These are phyloP conservation scores for Chaetomidium leptoderma DNA, from an alignment of 495 filamentous ascomycete species.

Conservation along the genomic window DNA sequence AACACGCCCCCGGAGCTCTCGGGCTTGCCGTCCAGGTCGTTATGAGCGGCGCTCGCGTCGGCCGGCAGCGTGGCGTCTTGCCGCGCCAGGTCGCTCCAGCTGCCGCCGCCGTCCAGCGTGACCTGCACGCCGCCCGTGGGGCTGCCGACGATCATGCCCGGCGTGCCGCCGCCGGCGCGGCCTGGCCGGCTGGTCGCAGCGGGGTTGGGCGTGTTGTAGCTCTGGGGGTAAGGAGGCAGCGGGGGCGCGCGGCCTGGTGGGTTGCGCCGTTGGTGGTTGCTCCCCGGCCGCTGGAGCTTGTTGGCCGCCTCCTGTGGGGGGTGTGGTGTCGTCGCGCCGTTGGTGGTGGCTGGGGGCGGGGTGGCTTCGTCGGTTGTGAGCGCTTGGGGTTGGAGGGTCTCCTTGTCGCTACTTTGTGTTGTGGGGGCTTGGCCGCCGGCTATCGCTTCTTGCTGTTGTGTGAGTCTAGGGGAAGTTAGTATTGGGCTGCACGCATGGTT, in stretches of 20 bases:
- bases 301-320: conserved; percentile 17
- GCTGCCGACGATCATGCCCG: conserved; percentile 59
- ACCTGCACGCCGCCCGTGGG: conserved; percentile 86
- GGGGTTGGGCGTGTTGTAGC: conserved; percentile 37
- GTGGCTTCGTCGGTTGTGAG: conserved; percentile 43
- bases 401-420: conserved; percentile 3
- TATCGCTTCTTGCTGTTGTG: conserved; percentile 13
- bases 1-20: conserved; percentile 64
- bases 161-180: conserved; percentile 29
- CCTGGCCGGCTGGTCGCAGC: conserved; percentile 24
- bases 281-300: conserved; percentile 5
- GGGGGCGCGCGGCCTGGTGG: conserved; percentile 34
- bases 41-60: conserved; percentile 53
- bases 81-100: conserved; percentile 84
- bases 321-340: conserved; percentile 25
- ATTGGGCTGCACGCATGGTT: neutral
- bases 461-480: conserved; percentile 20
- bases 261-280: conserved; percentile 24
- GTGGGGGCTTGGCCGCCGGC: neutral
- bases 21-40: conserved; percentile 35
- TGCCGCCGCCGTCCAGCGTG: conserved; percentile 79
- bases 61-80: conserved; percentile 72
- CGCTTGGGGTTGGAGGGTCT: conserved; percentile 32
- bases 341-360: conserved; percentile 26
- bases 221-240: conserved; percentile 48